Conservation (phyloP, 2,329 filamentous ascomycete species). For the Pseudogymnoascus sp. region DNA sequence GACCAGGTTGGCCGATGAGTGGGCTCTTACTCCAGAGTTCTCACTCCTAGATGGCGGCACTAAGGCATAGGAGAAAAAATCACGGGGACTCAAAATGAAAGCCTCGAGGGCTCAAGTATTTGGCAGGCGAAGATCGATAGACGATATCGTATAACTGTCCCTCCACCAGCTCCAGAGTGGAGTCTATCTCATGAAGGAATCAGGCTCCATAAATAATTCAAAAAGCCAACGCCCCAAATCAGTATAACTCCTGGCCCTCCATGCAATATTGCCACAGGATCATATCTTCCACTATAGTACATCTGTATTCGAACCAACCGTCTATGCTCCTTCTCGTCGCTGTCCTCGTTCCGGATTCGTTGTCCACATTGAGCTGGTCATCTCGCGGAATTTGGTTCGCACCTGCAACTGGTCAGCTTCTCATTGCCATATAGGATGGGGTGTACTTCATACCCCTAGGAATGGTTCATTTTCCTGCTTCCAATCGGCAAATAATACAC, state of each 20-base stretch:
- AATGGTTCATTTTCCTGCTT: constrained; percentile 36
- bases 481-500: constrained; percentile 55
- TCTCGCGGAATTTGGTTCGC: constrained; percentile 32
- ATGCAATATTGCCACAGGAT: neutral
- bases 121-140: neutral
- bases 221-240: neutral
- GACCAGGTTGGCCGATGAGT: neutral
- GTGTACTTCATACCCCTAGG: constrained; percentile 34
- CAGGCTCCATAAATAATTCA: constrained; percentile 1
- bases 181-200: neutral
- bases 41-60: neutral
- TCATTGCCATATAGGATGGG: neutral
- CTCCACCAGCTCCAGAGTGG: neutral
- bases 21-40: neutral
- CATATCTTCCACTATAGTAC: constrained; percentile 2
- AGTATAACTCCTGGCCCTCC: neutral
- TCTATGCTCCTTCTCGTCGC: constrained; percentile 14
- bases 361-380: constrained; percentile 28
- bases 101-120: neutral
- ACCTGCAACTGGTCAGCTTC: constrained; percentile 25
- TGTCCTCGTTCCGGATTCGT: constrained; percentile 20
- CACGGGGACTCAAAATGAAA: neutral
- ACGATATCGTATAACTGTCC: neutral
- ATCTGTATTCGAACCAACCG: constrained; percentile 17
- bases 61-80: neutral